Conservation (phyloP, 176 grass and related monocot genomes). For the Eremochloa ophiuroides region DNA sequence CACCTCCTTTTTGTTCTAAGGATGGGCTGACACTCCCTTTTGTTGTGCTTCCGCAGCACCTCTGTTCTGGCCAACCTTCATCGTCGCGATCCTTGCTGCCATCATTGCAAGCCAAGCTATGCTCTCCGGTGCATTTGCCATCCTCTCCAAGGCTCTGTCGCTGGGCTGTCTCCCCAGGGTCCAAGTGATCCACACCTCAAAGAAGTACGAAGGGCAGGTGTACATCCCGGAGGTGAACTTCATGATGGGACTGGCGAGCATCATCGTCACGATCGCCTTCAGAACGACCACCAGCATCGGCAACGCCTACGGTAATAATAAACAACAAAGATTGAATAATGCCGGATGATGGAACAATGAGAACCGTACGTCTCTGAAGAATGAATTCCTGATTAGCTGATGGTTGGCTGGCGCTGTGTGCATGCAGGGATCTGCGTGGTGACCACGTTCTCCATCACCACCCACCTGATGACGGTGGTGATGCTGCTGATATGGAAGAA, state of each 20-base stretch:
- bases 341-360: too few relatives aligned
- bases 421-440: constrained; percentile 80
- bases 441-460: constrained; percentile 64
- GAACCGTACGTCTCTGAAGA: too few relatives aligned
- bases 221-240: constrained; percentile 91
- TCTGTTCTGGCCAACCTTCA: constrained; percentile 72
- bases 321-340: too few relatives aligned
- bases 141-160: constrained; percentile 66
- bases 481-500: constrained; percentile 86
- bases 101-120: constrained; percentile 90
- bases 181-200: constrained; percentile 67
- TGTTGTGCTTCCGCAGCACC: neutral
- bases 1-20: too few relatives aligned
- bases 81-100: constrained; percentile 58
- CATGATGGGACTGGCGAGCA: constrained; percentile 59
- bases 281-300: constrained; percentile 57
- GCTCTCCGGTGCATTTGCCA: constrained; percentile 65
- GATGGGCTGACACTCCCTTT: neutral
- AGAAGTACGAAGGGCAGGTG: constrained; percentile 70
- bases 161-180: constrained; percentile 79
- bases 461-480: constrained; percentile 55
- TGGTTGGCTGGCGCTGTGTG: too few relatives aligned
- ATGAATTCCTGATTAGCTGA: too few relatives aligned
- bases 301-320: constrained; percentile 70
- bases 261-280: constrained; percentile 60